Conservation (phyloP, 352 stramenopile genomes). For the Blastocystis sp. region DNA sequence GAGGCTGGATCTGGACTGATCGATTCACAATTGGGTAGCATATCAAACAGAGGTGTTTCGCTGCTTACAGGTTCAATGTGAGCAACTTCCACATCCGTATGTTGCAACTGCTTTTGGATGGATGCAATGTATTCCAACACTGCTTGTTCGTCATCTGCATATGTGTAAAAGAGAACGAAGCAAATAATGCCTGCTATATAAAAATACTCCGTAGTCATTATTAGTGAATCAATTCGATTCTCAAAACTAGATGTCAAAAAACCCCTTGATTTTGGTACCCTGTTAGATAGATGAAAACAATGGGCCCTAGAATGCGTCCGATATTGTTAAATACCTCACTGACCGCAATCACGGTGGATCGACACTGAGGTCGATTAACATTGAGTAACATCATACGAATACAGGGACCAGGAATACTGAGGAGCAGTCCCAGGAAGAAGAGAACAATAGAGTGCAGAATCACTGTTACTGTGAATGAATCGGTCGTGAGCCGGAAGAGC, state of each 20-base stretch:
- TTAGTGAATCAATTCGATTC: constrained; percentile 21
- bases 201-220: constrained; percentile 49
- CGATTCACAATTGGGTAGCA: neutral
- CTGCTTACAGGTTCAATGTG: no score
- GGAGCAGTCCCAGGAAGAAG: constrained; percentile 16
- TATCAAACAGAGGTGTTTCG: neutral
- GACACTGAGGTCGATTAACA: constrained; percentile 47
- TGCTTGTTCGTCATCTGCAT: constrained; percentile 2
- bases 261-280: neutral
- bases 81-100: neutral
- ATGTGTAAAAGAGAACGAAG: constrained; percentile 32
- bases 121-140: neutral
- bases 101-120: neutral
- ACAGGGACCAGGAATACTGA: constrained; percentile 28
- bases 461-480: neutral
- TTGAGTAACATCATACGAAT: constrained; percentile 40
- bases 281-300: constrained; percentile 28
- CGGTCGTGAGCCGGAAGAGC: neutral
- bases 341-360: constrained; percentile 17
- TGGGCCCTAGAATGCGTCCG: constrained; percentile 3
- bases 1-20: constrained; percentile 11
- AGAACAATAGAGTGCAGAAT: constrained; percentile 22
- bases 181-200: constrained; percentile 39
- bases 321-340: constrained; percentile 54
- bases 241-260: neutral